phyloP scores from a whole-genome alignment of 441 rosid species.

The Bruguiera hainesii region DNA sequence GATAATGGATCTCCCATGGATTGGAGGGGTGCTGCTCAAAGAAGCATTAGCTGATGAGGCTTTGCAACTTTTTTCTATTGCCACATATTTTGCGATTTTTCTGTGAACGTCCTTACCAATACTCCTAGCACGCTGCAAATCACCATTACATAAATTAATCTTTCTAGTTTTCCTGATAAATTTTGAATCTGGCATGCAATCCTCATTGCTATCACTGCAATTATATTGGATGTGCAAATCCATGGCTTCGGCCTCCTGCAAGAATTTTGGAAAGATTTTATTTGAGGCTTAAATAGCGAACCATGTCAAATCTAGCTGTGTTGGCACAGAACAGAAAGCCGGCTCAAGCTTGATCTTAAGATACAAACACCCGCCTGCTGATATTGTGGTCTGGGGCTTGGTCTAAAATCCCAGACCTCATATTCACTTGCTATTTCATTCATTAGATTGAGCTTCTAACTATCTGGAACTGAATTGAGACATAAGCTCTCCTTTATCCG shows the following conservation, averaged over 20 bases:
- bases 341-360: background rate
- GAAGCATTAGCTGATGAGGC: too few relatives aligned
- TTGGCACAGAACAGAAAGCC: background rate
- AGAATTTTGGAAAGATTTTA: background rate
- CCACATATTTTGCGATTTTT: too few relatives aligned
- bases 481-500: constrained; percentile 29
- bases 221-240: constrained; percentile 8
- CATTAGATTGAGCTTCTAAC: constrained; percentile 14
- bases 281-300: background rate
- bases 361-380: background rate
- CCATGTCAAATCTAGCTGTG: too few relatives aligned
- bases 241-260: constrained; percentile 19
- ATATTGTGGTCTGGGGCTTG: background rate
- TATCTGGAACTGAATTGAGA: constrained; percentile 3
- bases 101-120: too few relatives aligned
- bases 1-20: too few relatives aligned
- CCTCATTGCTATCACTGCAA: constrained; percentile 8
- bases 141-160: too few relatives aligned
- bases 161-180: too few relatives aligned
- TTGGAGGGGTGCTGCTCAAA: too few relatives aligned
- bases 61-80: too few relatives aligned
- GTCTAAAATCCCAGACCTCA: constrained; percentile 9
- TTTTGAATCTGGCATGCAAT: background rate
- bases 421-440: constrained; percentile 18
- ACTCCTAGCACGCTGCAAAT: too few relatives aligned